A percentile compares a stretch with the other conserved stretches of the same genome.
phyloP scores from a whole-genome alignment of 805 yeast genomes.

The Starmera caribaea region DNA sequence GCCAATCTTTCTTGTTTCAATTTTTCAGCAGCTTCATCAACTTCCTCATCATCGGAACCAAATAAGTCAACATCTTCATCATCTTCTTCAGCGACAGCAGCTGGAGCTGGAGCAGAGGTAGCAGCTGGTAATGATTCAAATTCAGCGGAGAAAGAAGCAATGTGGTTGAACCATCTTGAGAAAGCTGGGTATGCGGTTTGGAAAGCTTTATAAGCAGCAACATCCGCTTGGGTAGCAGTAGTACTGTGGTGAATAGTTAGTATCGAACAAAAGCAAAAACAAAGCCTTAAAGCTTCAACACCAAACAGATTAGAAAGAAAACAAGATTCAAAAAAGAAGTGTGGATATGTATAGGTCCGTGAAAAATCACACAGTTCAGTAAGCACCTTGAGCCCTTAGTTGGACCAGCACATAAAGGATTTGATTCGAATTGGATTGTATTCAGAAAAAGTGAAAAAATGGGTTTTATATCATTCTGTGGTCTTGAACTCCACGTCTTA shows the following conservation, averaged over 20 bases:
- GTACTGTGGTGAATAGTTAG: constrained; percentile 39
- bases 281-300: neutral
- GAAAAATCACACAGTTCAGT: no score
- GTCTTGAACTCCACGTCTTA: constrained; percentile 95
- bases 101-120: constrained; percentile 43
- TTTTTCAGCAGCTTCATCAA: constrained; percentile 94
- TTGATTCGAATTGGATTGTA: no score
- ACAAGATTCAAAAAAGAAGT: neutral
- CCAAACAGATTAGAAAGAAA: neutral
- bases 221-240: constrained; percentile 93
- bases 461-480: constrained; percentile 85
- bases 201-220: constrained; percentile 87
- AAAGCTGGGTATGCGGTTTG: constrained; percentile 87
- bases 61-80: constrained; percentile 90
- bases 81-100: constrained; percentile 63
- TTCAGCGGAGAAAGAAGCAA: constrained; percentile 85
- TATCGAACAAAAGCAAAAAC: neutral
- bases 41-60: constrained; percentile 88
- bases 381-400: no score
- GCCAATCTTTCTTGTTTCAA: constrained; percentile 96
- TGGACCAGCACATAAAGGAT: no score
- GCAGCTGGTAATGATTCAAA: constrained; percentile 76
- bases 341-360: no score
- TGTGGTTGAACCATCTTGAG: constrained; percentile 98
- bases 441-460: constrained; percentile 25